Percentiles rank a stretch among this genome's conserved stretches.
Conservation (phyloP, 2,329 filamentous ascomycete species). For the Penicillium sp. region DNA sequence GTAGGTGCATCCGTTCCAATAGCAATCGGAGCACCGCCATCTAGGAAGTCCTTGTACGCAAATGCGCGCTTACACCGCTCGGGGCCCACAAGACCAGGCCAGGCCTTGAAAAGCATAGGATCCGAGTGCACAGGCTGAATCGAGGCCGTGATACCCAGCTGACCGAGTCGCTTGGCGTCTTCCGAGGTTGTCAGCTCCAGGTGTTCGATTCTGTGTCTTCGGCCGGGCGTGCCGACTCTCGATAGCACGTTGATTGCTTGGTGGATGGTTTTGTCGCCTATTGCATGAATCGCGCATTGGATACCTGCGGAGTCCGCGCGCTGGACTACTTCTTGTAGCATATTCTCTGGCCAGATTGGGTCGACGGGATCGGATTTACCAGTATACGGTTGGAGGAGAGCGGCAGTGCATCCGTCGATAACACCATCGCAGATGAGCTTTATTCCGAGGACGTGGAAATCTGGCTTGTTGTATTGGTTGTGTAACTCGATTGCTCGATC, state of each 20-base stretch:
- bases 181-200: conserved; percentile 51
- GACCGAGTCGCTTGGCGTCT: conserved; percentile 49
- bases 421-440: conserved; percentile 54
- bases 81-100: conserved; percentile 48
- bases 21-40: conserved; percentile 48
- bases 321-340: conserved; percentile 46
- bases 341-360: conserved; percentile 48
- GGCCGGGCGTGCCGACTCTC: conserved; percentile 39
- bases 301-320: conserved; percentile 46
- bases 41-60: conserved; percentile 52
- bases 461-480: conserved; percentile 43
- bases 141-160: conserved; percentile 48
- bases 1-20: conserved; percentile 53
- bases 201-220: conserved; percentile 54
- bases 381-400: conserved; percentile 49
- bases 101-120: conserved; percentile 50
- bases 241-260: conserved; percentile 50
- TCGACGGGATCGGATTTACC: conserved; percentile 43
- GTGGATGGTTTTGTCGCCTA: conserved; percentile 50
- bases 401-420: conserved; percentile 53
- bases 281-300: conserved; percentile 54
- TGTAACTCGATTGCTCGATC: conserved; percentile 47
- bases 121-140: conserved; percentile 43
- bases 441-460: conserved; percentile 49
- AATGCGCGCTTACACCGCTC: conserved; percentile 51